Percentiles rank a stretch among this genome's conserved stretches.
phyloP scores from a whole-genome alignment of 495 filamentous ascomycete species.

The Letharia lupina region DNA sequence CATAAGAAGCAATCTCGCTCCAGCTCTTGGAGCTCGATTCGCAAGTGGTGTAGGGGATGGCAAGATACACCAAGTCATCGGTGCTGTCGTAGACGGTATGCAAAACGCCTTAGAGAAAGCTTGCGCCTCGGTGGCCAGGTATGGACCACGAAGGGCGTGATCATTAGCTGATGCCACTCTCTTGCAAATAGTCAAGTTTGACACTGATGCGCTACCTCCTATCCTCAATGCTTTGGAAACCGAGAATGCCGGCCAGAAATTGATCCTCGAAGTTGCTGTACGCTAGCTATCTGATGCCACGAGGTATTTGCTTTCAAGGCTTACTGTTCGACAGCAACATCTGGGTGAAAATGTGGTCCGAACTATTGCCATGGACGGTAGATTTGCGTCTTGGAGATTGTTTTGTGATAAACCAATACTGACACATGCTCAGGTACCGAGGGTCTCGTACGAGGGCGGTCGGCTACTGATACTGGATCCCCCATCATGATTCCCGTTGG shows the following conservation, averaged over 20 bases:
- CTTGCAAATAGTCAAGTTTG: slow-evolving; percentile 70
- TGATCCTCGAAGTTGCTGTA: slow-evolving; percentile 95
- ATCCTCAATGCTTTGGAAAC: slow-evolving; percentile 97
- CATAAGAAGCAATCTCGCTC: slow-evolving; percentile 48
- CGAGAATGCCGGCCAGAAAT: slow-evolving; percentile 84
- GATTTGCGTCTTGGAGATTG: slow-evolving; percentile 40
- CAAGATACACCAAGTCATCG: slow-evolving; percentile 81
- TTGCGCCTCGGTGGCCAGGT: slow-evolving; percentile 19
- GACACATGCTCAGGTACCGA: slow-evolving; percentile 68
- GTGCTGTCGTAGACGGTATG: slow-evolving; percentile 63
- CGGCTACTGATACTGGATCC: slow-evolving; percentile 77
- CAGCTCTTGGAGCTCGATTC: slow-evolving; percentile 57
- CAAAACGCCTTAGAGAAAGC: slow-evolving; percentile 26
- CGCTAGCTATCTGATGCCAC: slow-evolving; percentile 32
- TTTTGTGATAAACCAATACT: neutral
- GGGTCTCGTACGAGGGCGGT: slow-evolving; percentile 88
- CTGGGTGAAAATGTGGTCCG: slow-evolving; percentile 98
- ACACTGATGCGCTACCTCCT: slow-evolving; percentile 82
- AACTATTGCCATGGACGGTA: slow-evolving; percentile 99
- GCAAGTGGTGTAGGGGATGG: slow-evolving; percentile 62
- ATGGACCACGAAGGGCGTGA: slow-evolving; percentile 28
- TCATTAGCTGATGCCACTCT: slow-evolving; percentile 37
- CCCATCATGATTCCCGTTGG: slow-evolving; percentile 98
- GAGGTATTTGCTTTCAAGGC: neutral
- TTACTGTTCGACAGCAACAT: slow-evolving; percentile 67